These are phyloP conservation scores for Medicago lupulina DNA, from an alignment of 306 rosid species.

Conservation along the genomic window DNA sequence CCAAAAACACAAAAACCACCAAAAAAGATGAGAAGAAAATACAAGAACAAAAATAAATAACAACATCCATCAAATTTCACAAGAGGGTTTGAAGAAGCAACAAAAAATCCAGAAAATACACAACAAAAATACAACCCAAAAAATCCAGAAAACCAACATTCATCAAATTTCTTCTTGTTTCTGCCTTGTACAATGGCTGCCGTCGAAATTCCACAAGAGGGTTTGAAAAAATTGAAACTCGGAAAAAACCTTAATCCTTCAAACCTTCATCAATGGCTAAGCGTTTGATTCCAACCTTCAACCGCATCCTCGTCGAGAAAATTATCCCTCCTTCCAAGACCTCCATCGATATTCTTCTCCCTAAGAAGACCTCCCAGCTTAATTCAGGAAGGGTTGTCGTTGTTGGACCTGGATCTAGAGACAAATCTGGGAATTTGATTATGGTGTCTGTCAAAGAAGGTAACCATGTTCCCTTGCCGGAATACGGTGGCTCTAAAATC, in stretches of 20 bases:
- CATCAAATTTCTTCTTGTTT: no score
- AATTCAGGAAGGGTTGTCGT: slow-evolving; percentile 90
- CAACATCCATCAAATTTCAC: no score
- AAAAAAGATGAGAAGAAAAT: no score
- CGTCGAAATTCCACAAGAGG: no score
- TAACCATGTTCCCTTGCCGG: slow-evolving; percentile 86
- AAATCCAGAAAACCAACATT: no score
- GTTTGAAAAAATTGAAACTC: background rate
- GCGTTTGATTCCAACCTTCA: slow-evolving; percentile 80
- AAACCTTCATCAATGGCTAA: slow-evolving; percentile 62
- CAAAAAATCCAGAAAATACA: no score
- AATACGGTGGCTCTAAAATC: slow-evolving; percentile 82
- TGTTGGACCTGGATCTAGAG: slow-evolving; percentile 83
- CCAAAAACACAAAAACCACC: no score
- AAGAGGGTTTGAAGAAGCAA: no score
- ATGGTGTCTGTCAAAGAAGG: slow-evolving; percentile 81
- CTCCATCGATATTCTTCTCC: slow-evolving; percentile 79
- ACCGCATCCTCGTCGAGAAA: slow-evolving; percentile 85
- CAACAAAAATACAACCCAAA: no score
- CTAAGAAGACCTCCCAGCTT: slow-evolving; percentile 78
- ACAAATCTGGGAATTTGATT: slow-evolving; percentile 66
- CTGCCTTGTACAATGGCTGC: no score
- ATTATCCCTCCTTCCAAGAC: slow-evolving; percentile 84
- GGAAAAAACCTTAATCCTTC: slow-evolving; percentile 26
- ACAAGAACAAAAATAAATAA: no score